phyloP scores from a whole-genome alignment of 805 yeast genomes.

The Ogataea angusta region DNA sequence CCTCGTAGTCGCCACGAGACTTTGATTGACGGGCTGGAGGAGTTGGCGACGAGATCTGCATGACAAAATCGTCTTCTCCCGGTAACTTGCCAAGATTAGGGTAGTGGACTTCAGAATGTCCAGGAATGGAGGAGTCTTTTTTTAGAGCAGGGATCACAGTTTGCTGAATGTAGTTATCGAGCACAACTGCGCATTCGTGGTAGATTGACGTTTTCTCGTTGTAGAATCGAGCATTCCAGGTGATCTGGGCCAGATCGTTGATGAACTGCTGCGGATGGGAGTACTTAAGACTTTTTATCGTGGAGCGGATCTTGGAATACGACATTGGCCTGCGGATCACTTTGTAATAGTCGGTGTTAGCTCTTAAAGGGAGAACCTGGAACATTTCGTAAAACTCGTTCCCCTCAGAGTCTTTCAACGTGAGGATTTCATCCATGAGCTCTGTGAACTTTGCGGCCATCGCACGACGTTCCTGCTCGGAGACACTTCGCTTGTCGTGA shows the following conservation, averaged over 20 bases:
- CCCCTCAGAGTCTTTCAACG: slow-evolving; percentile 28
- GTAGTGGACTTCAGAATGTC: slow-evolving; percentile 40
- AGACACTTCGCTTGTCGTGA: slow-evolving; percentile 7
- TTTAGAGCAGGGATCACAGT: slow-evolving; percentile 47
- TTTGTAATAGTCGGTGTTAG: slow-evolving; percentile 76
- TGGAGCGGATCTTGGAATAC: slow-evolving; percentile 63
- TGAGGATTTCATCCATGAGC: slow-evolving; percentile 23
- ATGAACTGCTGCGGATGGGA: slow-evolving; percentile 64
- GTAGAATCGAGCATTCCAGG: slow-evolving; percentile 87
- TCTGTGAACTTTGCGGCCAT: slow-evolving; percentile 17
- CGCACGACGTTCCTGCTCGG: slow-evolving; percentile 19
- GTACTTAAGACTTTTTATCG: slow-evolving; percentile 54
- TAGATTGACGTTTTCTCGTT: slow-evolving; percentile 68
- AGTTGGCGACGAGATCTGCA: slow-evolving; percentile 2
- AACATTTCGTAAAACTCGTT: slow-evolving; percentile 40
- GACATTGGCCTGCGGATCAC: slow-evolving; percentile 80
- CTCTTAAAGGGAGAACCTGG: slow-evolving; percentile 69
- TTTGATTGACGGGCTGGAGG: slow-evolving; percentile 6
- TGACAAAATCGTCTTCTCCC: slow-evolving; percentile 12
- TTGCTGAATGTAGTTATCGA: slow-evolving; percentile 50
- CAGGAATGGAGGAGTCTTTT: slow-evolving; percentile 37
- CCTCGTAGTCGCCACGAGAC: slow-evolving; percentile 12
- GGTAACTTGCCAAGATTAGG: slow-evolving; percentile 74
- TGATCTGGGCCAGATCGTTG: slow-evolving; percentile 74
- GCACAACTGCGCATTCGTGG: slow-evolving; percentile 62